A percentile compares a stretch with the other conserved stretches of the same genome.
phyloP scores from a whole-genome alignment of 345 rosid genomes.

The Durio zibethinus region DNA sequence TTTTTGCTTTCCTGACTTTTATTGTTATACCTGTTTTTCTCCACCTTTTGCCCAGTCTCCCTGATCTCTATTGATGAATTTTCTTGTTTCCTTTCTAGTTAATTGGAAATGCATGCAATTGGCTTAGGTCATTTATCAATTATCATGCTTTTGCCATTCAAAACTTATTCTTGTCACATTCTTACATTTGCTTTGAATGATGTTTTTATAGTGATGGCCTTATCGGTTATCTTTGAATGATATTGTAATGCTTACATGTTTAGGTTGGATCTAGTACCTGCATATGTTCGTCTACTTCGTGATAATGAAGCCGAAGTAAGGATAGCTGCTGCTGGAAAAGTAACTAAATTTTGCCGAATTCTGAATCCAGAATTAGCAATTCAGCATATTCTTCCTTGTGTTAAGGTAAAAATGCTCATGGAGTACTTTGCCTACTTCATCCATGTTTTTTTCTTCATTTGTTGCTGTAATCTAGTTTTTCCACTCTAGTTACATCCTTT shows the following conservation, averaged over 20 bases:
- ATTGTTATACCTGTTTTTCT: background rate
- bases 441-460: background rate
- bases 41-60: background rate
- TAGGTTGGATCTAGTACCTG: slow-evolving; percentile 55
- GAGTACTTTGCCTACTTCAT: background rate
- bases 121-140: background rate
- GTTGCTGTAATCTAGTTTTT: background rate
- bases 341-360: slow-evolving; percentile 54
- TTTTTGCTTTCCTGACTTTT: background rate
- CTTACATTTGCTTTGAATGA: background rate
- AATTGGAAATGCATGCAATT: background rate
- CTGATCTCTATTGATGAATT: background rate
- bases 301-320: slow-evolving; percentile 72
- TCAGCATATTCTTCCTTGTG: slow-evolving; percentile 63
- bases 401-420: slow-evolving; percentile 35
- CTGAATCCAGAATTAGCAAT: slow-evolving; percentile 57
- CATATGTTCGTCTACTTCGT: slow-evolving; percentile 61
- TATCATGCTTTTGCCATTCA: background rate
- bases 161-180: background rate
- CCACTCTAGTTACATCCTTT: background rate
- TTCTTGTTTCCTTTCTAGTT: background rate
- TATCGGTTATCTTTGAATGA: background rate
- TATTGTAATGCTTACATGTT: slow-evolving; percentile 14
- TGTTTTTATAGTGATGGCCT: background rate
- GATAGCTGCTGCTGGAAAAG: slow-evolving; percentile 63